phyloP scores from a whole-genome alignment of 306 rosid species.

The Adenanthera pavonina region DNA sequence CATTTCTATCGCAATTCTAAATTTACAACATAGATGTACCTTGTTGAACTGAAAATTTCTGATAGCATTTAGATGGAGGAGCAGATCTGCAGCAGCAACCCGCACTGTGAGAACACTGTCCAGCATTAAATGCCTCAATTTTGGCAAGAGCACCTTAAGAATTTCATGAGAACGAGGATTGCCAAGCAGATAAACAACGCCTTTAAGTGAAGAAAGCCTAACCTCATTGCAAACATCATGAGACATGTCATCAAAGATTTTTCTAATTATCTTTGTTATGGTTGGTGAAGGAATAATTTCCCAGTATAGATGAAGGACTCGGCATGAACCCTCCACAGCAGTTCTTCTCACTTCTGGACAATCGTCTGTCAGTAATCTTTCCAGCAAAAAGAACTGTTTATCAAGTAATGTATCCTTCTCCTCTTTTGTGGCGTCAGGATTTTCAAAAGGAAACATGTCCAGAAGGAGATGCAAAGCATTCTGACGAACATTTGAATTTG shows the following conservation, averaged over 20 bases:
- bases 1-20: conserved; percentile 9
- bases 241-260: conserved; percentile 74
- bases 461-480: conserved; percentile 85
- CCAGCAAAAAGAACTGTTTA: conserved; percentile 82
- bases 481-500: conserved; percentile 89
- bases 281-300: conserved; percentile 83
- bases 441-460: conserved; percentile 90
- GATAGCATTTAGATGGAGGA: conserved; percentile 66
- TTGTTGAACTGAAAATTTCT: conserved; percentile 82
- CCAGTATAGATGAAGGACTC: conserved; percentile 87
- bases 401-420: conserved; percentile 80
- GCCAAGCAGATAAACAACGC: conserved; percentile 77
- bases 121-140: conserved; percentile 75
- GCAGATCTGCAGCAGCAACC: conserved; percentile 72
- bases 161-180: conserved; percentile 87
- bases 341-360: conserved; percentile 78
- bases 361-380: conserved; percentile 74
- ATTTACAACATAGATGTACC: conserved; percentile 47
- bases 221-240: conserved; percentile 76
- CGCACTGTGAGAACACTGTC: conserved; percentile 64
- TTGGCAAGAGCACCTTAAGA: conserved; percentile 87
- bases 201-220: conserved; percentile 79
- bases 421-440: conserved; percentile 91
- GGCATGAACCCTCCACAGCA: conserved; percentile 93
- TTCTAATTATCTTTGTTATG: conserved; percentile 74